phyloP scores from a whole-genome alignment of 345 rosid species.

The Murraya paniculata region DNA sequence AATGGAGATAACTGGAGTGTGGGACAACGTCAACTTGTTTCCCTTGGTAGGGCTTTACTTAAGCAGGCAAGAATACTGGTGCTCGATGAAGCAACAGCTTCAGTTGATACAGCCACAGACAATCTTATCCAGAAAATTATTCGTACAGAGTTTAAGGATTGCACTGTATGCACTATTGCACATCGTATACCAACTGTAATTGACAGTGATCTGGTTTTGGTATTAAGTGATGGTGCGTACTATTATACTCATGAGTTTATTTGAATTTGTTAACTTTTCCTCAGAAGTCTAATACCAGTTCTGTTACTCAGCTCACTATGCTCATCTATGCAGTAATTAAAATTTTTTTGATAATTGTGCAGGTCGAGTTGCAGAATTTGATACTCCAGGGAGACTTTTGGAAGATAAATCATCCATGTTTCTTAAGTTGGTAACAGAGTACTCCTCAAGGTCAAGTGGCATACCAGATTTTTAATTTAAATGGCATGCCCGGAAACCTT shows the following conservation, averaged over 20 bases:
- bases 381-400: conserved; percentile 68
- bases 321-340: background rate
- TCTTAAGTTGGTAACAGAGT: conserved; percentile 83
- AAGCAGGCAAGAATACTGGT: conserved; percentile 92
- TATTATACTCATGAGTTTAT: background rate
- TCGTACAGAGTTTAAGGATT: conserved; percentile 82
- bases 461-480: conserved; percentile 67
- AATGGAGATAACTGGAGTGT: conserved; percentile 99
- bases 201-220: conserved; percentile 95
- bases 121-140: conserved; percentile 94
- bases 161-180: conserved; percentile 97
- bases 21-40: conserved; percentile 94
- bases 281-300: background rate
- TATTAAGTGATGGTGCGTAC: conserved; percentile 84
- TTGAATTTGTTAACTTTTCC: background rate
- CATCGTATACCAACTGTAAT: conserved; percentile 98
- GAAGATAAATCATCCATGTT: conserved; percentile 97
- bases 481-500: conserved; percentile 26
- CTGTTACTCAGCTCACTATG: background rate
- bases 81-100: conserved; percentile 98
- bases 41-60: conserved; percentile 88
- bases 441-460: conserved; percentile 92
- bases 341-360: conserved; percentile 20
- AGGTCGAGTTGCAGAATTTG: conserved; percentile 95
- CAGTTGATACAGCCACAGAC: conserved; percentile 97